A percentile compares a stretch with the other conserved stretches of the same genome.
Evolutionary conservation across 1,284 basidiomycete species (phyloP).

Genomic region (Xerocomus cyaneibrunnescens): DNA sequence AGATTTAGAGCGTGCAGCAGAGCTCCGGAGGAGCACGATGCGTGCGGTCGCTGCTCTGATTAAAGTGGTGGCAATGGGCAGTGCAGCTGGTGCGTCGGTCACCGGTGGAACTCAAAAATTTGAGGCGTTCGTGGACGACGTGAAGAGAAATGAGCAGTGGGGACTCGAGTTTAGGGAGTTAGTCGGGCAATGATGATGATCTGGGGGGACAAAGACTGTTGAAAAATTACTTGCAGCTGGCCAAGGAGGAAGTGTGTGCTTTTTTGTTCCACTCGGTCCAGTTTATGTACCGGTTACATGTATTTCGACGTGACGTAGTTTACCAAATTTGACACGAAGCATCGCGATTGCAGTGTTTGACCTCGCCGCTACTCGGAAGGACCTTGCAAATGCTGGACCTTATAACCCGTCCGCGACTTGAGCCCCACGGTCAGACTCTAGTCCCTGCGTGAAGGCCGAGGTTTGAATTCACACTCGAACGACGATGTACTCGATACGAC

Average conservation of each 20-base stretch:
- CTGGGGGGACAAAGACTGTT: neutral
- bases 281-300: no score
- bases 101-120: constrained; percentile 49
- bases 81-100: constrained; percentile 56
- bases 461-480: neutral
- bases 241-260: no score
- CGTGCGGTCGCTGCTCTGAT: constrained; percentile 85
- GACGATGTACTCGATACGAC: constrained; percentile 17
- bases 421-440: no score
- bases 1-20: constrained; percentile 91
- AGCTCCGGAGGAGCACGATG: constrained; percentile 86
- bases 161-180: constrained; percentile 67
- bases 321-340: no score
- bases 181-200: constrained; percentile 24
- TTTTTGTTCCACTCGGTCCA: no score
- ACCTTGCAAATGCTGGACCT: constrained; percentile 4
- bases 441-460: no score
- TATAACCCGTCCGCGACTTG: neutral
- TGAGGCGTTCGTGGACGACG: constrained; percentile 71
- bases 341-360: neutral
- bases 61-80: constrained; percentile 56
- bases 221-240: neutral
- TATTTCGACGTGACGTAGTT: no score
- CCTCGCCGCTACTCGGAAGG: constrained; percentile 14
- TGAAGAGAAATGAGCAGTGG: constrained; percentile 64